Conservation (phyloP, 495 filamentous ascomycete species). For the Neurospora pannonica region DNA sequence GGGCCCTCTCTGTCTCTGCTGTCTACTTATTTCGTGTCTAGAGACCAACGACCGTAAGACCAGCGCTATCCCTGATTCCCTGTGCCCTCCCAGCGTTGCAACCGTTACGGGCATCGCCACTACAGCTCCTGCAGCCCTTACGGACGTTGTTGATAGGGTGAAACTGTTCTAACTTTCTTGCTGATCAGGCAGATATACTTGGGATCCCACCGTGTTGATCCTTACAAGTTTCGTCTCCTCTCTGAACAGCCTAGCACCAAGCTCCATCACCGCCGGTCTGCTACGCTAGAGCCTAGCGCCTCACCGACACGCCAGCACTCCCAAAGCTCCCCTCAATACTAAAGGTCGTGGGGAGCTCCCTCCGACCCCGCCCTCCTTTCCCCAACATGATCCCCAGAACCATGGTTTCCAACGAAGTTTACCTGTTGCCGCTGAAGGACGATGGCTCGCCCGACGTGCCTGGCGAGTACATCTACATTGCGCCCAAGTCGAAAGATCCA, state of each 20-base stretch:
- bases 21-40: neutral
- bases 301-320: neutral
- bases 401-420: conserved; percentile 56
- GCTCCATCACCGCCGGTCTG: neutral
- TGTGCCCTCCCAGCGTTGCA: neutral
- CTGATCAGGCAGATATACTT: neutral
- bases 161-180: neutral
- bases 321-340: neutral
- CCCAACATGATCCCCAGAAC: conserved; percentile 40
- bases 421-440: conserved; percentile 83
- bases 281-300: neutral
- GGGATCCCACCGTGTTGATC: neutral
- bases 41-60: neutral
- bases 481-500: conserved; percentile 58
- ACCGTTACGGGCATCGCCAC: neutral
- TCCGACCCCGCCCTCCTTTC: neutral
- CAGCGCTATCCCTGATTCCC: neutral
- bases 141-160: neutral
- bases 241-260: conserved; percentile 4
- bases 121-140: neutral
- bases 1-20: neutral
- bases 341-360: neutral
- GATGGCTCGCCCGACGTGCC: conserved; percentile 83
- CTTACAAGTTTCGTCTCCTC: conserved; percentile 1
- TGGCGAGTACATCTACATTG: conserved; percentile 84